A percentile compares a stretch with the other conserved stretches of the same genome.
Conservation (phyloP, 768 basidiomycete species). For the Trametes elegans region DNA sequence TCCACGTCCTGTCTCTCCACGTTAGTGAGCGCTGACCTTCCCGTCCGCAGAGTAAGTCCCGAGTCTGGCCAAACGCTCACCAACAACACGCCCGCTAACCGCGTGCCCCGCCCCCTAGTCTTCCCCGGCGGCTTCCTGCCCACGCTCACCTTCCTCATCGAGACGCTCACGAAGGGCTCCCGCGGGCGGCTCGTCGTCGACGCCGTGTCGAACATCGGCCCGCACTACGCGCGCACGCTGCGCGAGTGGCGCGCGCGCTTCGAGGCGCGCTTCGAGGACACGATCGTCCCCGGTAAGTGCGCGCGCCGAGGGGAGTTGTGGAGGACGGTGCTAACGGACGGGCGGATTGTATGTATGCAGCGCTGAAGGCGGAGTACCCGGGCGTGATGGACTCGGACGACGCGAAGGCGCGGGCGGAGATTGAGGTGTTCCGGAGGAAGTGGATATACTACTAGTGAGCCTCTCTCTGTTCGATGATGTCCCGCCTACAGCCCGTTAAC, state of each 20-base stretch:
- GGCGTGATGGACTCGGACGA: conserved; percentile 45
- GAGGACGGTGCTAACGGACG: neutral
- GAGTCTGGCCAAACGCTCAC: no score
- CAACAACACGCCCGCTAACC: no score
- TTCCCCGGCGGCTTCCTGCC: conserved; percentile 75
- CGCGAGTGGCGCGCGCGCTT: conserved; percentile 74
- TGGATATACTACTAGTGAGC: conserved; percentile 46
- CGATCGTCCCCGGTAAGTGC: conserved; percentile 47
- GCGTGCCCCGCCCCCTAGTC: conserved; percentile 35
- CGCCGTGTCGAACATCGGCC: conserved; percentile 67
- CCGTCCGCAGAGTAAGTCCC: conserved; percentile 9
- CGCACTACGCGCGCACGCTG: conserved; percentile 77
- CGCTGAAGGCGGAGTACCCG: conserved; percentile 58
- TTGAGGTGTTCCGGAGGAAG: conserved; percentile 65
- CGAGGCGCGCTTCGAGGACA: conserved; percentile 50
- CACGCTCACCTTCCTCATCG: conserved; percentile 55
- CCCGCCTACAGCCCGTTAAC: neutral
- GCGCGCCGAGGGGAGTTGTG: neutral
- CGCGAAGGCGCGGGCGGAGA: conserved; percentile 43
- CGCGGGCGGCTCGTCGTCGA: conserved; percentile 59
- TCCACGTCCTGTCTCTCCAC: neutral
- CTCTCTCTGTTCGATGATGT: neutral
- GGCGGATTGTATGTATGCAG: no score
- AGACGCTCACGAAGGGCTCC: conserved; percentile 49
- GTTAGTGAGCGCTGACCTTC: neutral